Evolutionary conservation across 768 basidiomycete species (phyloP).

Genomic region (Termitomyces sp.): DNA sequence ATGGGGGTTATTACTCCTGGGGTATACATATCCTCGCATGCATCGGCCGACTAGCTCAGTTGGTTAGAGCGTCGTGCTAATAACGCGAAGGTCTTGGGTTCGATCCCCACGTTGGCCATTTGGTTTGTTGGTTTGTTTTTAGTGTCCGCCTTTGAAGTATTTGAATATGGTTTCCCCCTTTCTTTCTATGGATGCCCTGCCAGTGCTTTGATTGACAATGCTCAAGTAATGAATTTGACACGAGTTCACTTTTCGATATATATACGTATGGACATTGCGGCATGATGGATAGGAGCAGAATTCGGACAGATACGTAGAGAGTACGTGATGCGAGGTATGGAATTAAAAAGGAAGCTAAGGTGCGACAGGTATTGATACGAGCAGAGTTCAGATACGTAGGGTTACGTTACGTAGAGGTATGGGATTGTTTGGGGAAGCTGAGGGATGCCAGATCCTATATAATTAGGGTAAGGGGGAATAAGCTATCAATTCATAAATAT

Average conservation of each 20-base stretch:
- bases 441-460: slow-evolving; percentile 3
- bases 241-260: neutral
- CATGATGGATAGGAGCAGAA: neutral
- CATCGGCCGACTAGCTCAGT: slow-evolving; percentile 71
- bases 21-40: too few species aligned
- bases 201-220: too few species aligned
- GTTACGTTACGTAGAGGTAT: neutral
- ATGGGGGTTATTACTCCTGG: too few species aligned
- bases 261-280: neutral
- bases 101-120: slow-evolving; percentile 56
- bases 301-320: neutral
- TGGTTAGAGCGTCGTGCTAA: slow-evolving; percentile 85
- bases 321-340: neutral
- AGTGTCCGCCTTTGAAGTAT: too few species aligned
- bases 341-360: neutral
- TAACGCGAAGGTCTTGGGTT: slow-evolving; percentile 70
- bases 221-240: too few species aligned
- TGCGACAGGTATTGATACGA: neutral
- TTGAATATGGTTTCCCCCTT: too few species aligned
- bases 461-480: neutral
- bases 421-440: neutral
- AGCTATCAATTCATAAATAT: slow-evolving; percentile 2
- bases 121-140: neutral
- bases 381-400: neutral
- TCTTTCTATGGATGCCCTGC: too few species aligned